Base-by-base conservation (phyloP, 208 protist genomes). In the Trypanosoma congolense region DNA sequence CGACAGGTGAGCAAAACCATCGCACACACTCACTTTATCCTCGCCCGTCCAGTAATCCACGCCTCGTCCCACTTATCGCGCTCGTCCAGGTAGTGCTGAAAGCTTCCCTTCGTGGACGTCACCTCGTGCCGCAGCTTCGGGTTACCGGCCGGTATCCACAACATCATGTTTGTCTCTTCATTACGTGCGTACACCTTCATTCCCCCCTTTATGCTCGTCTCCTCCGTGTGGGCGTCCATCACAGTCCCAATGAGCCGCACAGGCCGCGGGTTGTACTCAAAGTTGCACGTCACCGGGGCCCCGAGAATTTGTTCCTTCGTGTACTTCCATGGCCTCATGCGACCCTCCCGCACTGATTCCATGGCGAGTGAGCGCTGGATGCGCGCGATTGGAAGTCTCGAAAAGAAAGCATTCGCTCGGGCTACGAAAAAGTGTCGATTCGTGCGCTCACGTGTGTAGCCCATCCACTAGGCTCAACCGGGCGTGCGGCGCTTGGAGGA, bases 1-100 rank as follows among this genome's bases (percentile, higher is more conserved):
- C n/a, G n/a, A n/a, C n/a, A n/a, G n/a, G n/a, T n/a, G n/a, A n/a
- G n/a, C n/a, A n/a, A n/a, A n/a, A 10, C 21, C 24, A n/a, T 12
- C 40, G 10, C 50, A 25, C 19, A 36, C 50, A 21, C n/a, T 72
- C 81, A 95, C 56, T 92, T 92, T 66, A 95, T 87, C 47, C 82
- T 80, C 21, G 88, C 85, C 33, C 84, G 75, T 8, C 88, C 88
- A n/a, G 88, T 95, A 31, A 95, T 36, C 82, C 85, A 95, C 16
- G 85, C 83, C 73, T 95, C 88, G 57, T 95, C 88, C 85, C 88
- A 95, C 66, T 92, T 92, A 54, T 91, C 87, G 0, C 84, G 84
- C 54, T 95, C 88, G 49, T 92, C 72, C 12, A 95, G 62, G 48
- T 92, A 95, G 46, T 95, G 88, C 72, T 92, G 77, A 56, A 95